Percentiles rank a stretch among this genome's conserved stretches.
phyloP scores from a whole-genome alignment of 768 basidiomycete genomes.

The Symmetrospora coprosmae region DNA sequence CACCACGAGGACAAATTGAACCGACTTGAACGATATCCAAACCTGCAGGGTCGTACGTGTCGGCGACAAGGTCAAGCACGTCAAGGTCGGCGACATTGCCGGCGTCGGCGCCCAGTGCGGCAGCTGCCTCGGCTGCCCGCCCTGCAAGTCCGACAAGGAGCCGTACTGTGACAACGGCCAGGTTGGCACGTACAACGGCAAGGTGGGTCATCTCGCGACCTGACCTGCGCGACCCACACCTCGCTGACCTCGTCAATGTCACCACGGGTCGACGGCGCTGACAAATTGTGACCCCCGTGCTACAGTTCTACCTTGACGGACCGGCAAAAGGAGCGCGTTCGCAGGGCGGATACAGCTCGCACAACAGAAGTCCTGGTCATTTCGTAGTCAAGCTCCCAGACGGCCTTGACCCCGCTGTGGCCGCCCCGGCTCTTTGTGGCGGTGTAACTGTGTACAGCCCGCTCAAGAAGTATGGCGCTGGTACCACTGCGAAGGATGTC shows the following conservation, averaged over 20 bases:
- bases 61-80: constrained; percentile 37
- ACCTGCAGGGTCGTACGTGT: no score
- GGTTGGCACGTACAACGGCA: constrained; percentile 26
- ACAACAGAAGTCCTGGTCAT: constrained; percentile 40
- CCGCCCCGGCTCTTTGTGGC: constrained; percentile 53
- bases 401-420: constrained; percentile 43
- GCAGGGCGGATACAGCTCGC: constrained; percentile 38
- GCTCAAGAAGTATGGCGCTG: constrained; percentile 48
- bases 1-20: no score
- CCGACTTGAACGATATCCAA: no score
- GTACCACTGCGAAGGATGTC: constrained; percentile 47
- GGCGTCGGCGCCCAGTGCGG: constrained; percentile 24
- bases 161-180: constrained; percentile 15
- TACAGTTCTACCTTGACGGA: constrained; percentile 16
- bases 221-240: neutral
- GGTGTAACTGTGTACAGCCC: constrained; percentile 55
- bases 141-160: constrained; percentile 29
- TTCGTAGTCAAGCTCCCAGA: constrained; percentile 51
- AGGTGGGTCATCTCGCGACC: neutral
- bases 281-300: no score
- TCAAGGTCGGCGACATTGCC: constrained; percentile 31
- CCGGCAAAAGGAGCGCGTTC: constrained; percentile 27
- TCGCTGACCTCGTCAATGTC: neutral
- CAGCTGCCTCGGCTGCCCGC: constrained; percentile 26
- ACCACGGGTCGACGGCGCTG: no score